Conservation (phyloP, 352 stramenopile genomes). For the Globisporangium megalacanthum region DNA sequence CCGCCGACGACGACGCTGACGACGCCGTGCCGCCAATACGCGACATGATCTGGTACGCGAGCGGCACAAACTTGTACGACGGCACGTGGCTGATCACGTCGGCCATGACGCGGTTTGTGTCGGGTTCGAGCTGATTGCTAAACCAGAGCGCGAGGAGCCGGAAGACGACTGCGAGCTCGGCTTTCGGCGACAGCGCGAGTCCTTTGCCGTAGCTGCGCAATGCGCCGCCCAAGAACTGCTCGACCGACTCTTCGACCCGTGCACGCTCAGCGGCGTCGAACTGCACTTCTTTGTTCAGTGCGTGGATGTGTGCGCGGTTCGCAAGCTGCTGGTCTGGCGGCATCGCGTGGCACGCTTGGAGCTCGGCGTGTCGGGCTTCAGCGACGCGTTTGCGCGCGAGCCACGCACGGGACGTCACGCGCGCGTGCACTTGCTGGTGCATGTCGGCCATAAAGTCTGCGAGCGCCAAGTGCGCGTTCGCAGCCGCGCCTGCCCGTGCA, state of each 20-base stretch:
- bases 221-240: constrained; percentile 83
- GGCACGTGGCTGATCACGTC: constrained; percentile 81
- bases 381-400: constrained; percentile 73
- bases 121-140: constrained; percentile 67
- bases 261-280: constrained; percentile 86
- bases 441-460: constrained; percentile 91
- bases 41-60: constrained; percentile 98
- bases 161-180: constrained; percentile 90
- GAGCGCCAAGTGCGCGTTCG: constrained; percentile 82
- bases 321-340: constrained; percentile 41
- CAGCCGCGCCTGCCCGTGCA: constrained; percentile 40
- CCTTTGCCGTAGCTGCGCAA: constrained; percentile 84
- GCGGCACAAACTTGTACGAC: constrained; percentile 95
- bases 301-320: constrained; percentile 66
- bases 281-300: constrained; percentile 80
- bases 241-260: constrained; percentile 79
- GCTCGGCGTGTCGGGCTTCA: constrained; percentile 55
- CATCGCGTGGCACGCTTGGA: constrained; percentile 62
- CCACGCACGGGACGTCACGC: constrained; percentile 88
- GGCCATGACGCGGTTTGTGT: constrained; percentile 83
- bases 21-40: constrained; percentile 64
- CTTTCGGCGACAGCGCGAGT: constrained; percentile 41
- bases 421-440: constrained; percentile 82
- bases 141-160: constrained; percentile 94
- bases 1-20: not conserved